A percentile compares a stretch with the other conserved stretches of the same genome.
Conservation (phyloP, 2,329 filamentous ascomycete genomes). For the Claviceps pazoutovae region DNA sequence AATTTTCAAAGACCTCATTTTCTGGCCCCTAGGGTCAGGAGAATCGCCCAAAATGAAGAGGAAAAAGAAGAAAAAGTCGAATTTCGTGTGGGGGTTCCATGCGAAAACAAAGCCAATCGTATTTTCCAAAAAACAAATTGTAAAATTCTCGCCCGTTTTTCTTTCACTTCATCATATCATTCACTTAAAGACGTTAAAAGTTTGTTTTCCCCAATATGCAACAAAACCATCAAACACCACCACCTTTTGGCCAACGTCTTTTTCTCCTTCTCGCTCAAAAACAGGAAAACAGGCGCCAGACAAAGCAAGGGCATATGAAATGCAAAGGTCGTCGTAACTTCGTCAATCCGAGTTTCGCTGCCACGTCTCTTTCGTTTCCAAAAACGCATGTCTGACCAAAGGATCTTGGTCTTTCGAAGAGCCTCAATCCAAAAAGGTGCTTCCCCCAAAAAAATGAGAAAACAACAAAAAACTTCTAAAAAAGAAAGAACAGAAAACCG, state of each 20-base stretch:
- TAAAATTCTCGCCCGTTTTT: no score
- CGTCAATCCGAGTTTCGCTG: constrained; percentile 18
- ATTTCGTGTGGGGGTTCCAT: no score
- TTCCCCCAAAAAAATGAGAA: constrained; percentile 1
- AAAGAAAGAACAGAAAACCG: no score
- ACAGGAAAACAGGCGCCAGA: constrained; percentile 9
- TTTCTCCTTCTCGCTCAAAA: constrained; percentile 14
- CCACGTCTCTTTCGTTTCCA: constrained; percentile 13
- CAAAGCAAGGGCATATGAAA: constrained; percentile 7
- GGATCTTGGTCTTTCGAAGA: background rate
- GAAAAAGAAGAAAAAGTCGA: no score
- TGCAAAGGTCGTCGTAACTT: constrained; percentile 19
- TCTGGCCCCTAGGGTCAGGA: no score
- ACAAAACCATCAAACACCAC: constrained; percentile 20
- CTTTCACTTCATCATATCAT: no score
- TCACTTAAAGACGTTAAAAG: no score
- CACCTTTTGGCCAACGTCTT: constrained; percentile 10
- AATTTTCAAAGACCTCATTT: no score
- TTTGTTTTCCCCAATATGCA: constrained; percentile 16
- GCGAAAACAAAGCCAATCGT: no score
- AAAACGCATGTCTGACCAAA: constrained; percentile 5
- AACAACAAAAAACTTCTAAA: no score
- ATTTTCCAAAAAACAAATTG: no score
- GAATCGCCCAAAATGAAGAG: no score
- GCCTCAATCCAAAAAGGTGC: constrained; percentile 2